Percentiles rank a stretch among this genome's conserved stretches.
phyloP scores from a whole-genome alignment of 805 yeast genomes.

The Clavispora phyllophila region DNA sequence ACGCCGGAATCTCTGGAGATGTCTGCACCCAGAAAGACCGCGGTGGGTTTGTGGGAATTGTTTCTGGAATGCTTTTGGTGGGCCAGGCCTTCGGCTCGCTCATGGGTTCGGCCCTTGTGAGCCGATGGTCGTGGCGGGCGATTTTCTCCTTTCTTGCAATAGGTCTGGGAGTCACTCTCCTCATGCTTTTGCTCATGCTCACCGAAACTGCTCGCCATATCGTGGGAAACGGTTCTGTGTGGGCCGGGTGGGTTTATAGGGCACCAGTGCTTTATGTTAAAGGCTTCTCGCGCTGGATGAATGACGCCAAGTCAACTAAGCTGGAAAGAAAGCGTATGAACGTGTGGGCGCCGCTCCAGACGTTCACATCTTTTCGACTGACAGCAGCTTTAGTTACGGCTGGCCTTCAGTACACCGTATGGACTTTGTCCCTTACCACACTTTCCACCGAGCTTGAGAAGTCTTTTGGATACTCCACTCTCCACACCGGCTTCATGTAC shows the following conservation, averaged over 20 bases:
- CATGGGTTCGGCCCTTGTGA: constrained; percentile 44
- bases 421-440: constrained; percentile 68
- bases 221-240: constrained; percentile 70
- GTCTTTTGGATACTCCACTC: constrained; percentile 32
- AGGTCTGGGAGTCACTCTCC: constrained; percentile 46
- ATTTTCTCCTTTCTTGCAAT: constrained; percentile 74
- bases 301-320: constrained; percentile 20
- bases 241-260: constrained; percentile 42
- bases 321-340: background rate
- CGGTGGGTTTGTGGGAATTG: constrained; percentile 66
- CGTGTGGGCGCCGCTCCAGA: background rate
- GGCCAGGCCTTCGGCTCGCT: constrained; percentile 81
- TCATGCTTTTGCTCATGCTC: constrained; percentile 30
- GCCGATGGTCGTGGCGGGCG: constrained; percentile 56
- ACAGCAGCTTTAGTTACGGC: constrained; percentile 53
- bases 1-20: constrained; percentile 72
- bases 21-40: constrained; percentile 58
- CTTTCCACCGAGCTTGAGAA: constrained; percentile 46
- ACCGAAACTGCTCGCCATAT: constrained; percentile 74
- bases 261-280: constrained; percentile 41
- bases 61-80: constrained; percentile 57
- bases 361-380: background rate
- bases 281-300: constrained; percentile 22
- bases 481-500: constrained; percentile 65
- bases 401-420: constrained; percentile 59